Evolutionary conservation across 306 rosid genomes (phyloP), one percentile per base, ranked within the genome.

Genomic region (Prosopis cineraria): DNA sequence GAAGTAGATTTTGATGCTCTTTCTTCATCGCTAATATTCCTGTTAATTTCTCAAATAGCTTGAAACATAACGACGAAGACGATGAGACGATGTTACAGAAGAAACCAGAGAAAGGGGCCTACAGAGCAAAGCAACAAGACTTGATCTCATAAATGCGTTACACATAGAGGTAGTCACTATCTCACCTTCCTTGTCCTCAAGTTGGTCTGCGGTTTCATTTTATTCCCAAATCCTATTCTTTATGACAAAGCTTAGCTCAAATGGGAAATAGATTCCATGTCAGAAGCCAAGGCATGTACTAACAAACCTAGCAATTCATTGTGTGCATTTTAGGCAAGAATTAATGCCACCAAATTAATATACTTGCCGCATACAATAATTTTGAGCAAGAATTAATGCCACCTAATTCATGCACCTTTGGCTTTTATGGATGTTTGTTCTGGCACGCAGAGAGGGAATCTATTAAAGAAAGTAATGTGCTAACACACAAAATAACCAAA

Each of bases 121-220:
- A n/a, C n/a, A n/a, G n/a, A n/a, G n/a, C 92, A 83, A 47, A 48
- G 67, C 81, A 84, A 78, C 86, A 86, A 84, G 72, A 84, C 88
- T 83, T 81, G 81, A 86, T 81, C 58, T 82, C 89, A 86, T 88
- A 83, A 90, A 85, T 90, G 89, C 89, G 80, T 74, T 60, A 79
- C 73, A 64, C 24, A 52, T 79, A 65, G 79, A 74, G 83, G 82
- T 74, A 69, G 82, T 82, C 81, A 83, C 79, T 72, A 75, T 76
- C 83, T 73, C 79, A 68, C 64, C 80, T 75, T 70, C 78, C 82
- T 81, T 83, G 82, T 83, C 81, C 27, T 84, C 66, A 84, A 84
- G 83, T 72, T 78, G 74, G 75, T 60, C 70, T 72, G 53, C 82
- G 60, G 34, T 75, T 79, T 70, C 78, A 81, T 67, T 74, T 20